Evolutionary conservation across 2,329 filamentous ascomycete genomes (phyloP), one percentile per base, ranked within the genome.

Genomic region (Scolecobasidium constrictum): DNA sequence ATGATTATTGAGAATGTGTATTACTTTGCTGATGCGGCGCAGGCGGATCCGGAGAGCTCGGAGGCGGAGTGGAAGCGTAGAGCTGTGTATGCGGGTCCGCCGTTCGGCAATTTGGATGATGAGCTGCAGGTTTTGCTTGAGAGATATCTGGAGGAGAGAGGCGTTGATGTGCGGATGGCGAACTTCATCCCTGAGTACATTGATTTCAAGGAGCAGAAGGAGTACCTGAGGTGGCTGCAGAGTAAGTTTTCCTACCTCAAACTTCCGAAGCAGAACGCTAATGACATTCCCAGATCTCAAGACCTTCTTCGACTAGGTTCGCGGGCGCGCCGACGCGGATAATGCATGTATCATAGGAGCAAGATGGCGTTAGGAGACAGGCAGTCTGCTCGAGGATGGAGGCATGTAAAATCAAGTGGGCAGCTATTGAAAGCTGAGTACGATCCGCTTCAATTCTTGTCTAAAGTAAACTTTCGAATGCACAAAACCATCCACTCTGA

Each of bases 121-220:
- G 90, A 96, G 61, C 77, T 98, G 35, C 90, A 96, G 72, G 74
- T 86, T 42, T 74, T 94, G 54, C 73, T 96, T 61, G 90, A 96
- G 74, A 78, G 83, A 54, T 98, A 90, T 69, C 76, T 98, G 49
- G 87, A 94, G 65, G 92, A 95, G 75, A 78, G 92, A 54, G 92
- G 90, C 50, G 78, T 98, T 65, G 86, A 90, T 57, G 80, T 83
- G 54, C 77, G 81, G 46, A 75, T 98, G 54, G 90, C 88, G 42
- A 69, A 88, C 52, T 95, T 96, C 64, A 81, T 94, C 35, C 86
- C 88, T 28, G 88, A 96, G 63, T 98, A 94, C 69, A 88, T 96
- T 58, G 87, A 96, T 61, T 78, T 84, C 67, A 98, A 98, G 81
- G 92, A 98, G 77, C 90, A 96, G 77, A 83, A 80, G 68, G 92